Percentiles rank a stretch among this genome's conserved stretches.
phyloP scores from a whole-genome alignment of 2,329 filamentous ascomycete genomes.

The Colletotrichum gloeosporioides region DNA sequence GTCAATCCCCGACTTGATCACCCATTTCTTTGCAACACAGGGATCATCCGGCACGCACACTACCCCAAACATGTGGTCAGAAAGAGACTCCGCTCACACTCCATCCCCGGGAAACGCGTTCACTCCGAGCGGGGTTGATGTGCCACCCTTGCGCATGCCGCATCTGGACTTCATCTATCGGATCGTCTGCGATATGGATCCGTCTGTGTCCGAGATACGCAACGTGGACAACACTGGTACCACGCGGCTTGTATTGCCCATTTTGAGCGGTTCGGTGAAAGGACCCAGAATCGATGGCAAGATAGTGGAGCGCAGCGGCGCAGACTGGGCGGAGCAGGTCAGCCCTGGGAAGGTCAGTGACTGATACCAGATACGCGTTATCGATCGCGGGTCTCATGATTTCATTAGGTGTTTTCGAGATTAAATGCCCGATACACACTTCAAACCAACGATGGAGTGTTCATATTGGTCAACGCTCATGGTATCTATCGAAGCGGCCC shows the following conservation, averaged over 20 bases:
- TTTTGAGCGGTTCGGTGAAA: constrained; percentile 21
- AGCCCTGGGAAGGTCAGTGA: constrained; percentile 12
- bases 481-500: constrained; percentile 17
- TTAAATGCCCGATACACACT: constrained; percentile 26
- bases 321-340: constrained; percentile 25
- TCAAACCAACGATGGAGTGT: constrained; percentile 23
- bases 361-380: not conserved
- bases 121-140: constrained; percentile 14
- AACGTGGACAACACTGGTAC: constrained; percentile 20
- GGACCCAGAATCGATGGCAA: constrained; percentile 23
- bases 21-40: not conserved
- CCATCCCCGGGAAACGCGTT: constrained; percentile 21
- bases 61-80: not conserved
- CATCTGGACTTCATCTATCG: constrained; percentile 27
- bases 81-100: not conserved
- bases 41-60: not conserved
- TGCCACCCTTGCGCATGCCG: constrained; percentile 25
- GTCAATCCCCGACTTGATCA: not conserved
- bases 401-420: constrained; percentile 12
- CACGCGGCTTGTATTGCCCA: constrained; percentile 25
- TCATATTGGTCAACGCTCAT: constrained; percentile 24
- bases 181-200: constrained; percentile 26
- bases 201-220: constrained; percentile 13
- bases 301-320: constrained; percentile 26
- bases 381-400: not conserved